Percentiles rank a stretch among this genome's conserved stretches.
Conservation (phyloP, 352 stramenopile genomes). For the Phytophthora sansomeana region DNA sequence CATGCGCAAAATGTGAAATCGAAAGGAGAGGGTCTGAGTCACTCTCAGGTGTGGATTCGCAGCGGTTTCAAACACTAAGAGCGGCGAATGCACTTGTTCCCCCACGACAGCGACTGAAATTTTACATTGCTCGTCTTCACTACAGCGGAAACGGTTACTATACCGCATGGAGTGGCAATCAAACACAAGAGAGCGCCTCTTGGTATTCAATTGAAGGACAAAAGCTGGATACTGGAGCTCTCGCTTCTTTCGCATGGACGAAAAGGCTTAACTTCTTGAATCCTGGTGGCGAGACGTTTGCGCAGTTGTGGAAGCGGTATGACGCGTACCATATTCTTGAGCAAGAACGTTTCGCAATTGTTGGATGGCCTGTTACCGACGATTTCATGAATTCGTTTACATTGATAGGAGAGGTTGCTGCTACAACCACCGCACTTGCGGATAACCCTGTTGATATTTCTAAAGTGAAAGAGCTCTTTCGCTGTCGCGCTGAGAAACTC, state of each 20-base stretch:
- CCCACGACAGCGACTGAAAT: slow-evolving; percentile 1
- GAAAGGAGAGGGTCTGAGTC: slow-evolving; percentile 4
- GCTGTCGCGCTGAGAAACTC: not conserved
- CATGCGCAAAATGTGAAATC: not conserved
- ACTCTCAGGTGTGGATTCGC: slow-evolving; percentile 6
- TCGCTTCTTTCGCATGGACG: slow-evolving; percentile 1
- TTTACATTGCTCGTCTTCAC: slow-evolving; percentile 9
- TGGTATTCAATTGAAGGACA: slow-evolving; percentile 2
- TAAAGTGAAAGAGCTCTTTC: slow-evolving; percentile 10
- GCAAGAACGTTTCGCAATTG: slow-evolving; percentile 11
- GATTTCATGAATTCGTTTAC: not conserved
- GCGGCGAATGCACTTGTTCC: slow-evolving; percentile 14
- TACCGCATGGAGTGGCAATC: not conserved
- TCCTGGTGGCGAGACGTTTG: slow-evolving; percentile 2
- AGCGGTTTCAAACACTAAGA: slow-evolving; percentile 7
- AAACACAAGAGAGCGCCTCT: slow-evolving; percentile 5
- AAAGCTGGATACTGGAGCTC: not conserved
- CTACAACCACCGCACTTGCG: slow-evolving; percentile 2
- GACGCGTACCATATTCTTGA: not conserved
- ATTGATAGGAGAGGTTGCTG: slow-evolving; percentile 17
- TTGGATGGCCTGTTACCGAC: slow-evolving; percentile 6
- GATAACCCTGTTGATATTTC: slow-evolving; percentile 10
- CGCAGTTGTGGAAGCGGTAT: not conserved
- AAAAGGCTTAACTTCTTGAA: slow-evolving; percentile 15
- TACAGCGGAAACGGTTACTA: not conserved